A percentile compares a stretch with the other conserved stretches of the same genome.
Evolutionary conservation across 202 grass and related monocot genomes (phyloP).

Genomic region (Thinopyrum obtusiflorum): DNA sequence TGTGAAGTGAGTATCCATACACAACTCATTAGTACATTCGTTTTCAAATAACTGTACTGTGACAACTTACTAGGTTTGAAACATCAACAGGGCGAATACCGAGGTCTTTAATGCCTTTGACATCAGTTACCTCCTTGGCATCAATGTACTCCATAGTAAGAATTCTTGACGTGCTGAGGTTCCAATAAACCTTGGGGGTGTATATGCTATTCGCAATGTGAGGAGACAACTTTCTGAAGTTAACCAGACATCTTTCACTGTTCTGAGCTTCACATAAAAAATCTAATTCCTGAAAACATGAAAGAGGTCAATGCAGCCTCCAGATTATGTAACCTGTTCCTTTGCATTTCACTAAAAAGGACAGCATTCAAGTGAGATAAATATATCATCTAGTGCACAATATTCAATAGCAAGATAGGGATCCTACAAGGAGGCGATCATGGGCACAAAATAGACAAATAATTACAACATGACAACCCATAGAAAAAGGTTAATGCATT

Average conservation of each 20-base stretch:
- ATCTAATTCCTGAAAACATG: slow-evolving; percentile 74
- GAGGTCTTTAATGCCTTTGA: slow-evolving; percentile 59
- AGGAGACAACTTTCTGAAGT: slow-evolving; percentile 85
- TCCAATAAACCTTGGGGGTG: slow-evolving; percentile 86
- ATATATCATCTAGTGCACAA: background rate
- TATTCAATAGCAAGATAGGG: slow-evolving; percentile 3
- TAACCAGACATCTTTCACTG: slow-evolving; percentile 78
- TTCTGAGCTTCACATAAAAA: slow-evolving; percentile 86
- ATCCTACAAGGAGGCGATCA: background rate
- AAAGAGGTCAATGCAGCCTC: slow-evolving; percentile 14
- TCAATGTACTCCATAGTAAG: slow-evolving; percentile 97
- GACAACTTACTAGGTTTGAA: slow-evolving; percentile 81
- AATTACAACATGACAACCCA: background rate
- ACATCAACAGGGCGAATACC: slow-evolving; percentile 76
- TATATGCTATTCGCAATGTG: slow-evolving; percentile 75
- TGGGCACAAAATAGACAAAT: slow-evolving; percentile 18
- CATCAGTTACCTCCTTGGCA: slow-evolving; percentile 91
- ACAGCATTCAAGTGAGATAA: background rate
- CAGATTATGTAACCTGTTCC: background rate
- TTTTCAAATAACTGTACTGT: slow-evolving; percentile 6
- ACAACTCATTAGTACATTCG: background rate
- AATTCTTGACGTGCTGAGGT: slow-evolving; percentile 79
- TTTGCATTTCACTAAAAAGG: slow-evolving; percentile 6
- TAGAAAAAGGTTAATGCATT: slow-evolving; percentile 3
- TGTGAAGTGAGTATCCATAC: slow-evolving; percentile 25